A percentile compares a stretch with the other conserved stretches of the same genome.
These are phyloP conservation scores for Clavaria fumosa DNA, from an alignment of 768 basidiomycete species.

Conservation along the genomic window DNA sequence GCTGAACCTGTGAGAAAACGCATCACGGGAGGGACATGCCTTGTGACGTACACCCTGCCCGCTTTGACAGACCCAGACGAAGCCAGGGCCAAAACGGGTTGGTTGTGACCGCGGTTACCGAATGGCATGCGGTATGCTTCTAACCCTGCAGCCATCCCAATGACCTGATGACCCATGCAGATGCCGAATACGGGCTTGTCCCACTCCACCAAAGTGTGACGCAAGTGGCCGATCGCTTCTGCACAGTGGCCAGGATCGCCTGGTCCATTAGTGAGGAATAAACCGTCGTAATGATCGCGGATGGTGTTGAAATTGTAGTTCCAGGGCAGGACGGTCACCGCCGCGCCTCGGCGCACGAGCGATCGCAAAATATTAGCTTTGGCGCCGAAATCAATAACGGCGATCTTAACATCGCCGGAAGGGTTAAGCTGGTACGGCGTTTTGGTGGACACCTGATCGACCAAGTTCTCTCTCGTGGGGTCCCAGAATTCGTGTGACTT, in stretches of 20 bases:
- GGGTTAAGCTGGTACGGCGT: conserved; percentile 76
- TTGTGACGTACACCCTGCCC: conserved; percentile 94
- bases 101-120: conserved; percentile 99
- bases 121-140: conserved; percentile 98
- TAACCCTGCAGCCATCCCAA: conserved; percentile 92
- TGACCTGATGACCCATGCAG: conserved; percentile 98
- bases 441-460: conserved; percentile 85
- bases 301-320: conserved; percentile 91
- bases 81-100: conserved; percentile 93
- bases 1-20: not conserved
- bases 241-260: conserved; percentile 86
- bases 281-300: conserved; percentile 81
- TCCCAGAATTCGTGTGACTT: conserved; percentile 74
- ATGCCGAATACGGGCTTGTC: conserved; percentile 91
- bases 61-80: conserved; percentile 86
- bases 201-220: conserved; percentile 80
- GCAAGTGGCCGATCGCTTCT: conserved; percentile 67
- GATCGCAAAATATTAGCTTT: conserved; percentile 96
- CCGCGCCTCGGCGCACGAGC: conserved; percentile 78
- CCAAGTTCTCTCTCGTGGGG: conserved; percentile 81
- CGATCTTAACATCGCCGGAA: conserved; percentile 76
- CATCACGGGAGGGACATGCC: conserved; percentile 27
- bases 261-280: conserved; percentile 94
- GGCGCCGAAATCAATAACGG: conserved; percentile 91
- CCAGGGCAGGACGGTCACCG: conserved; percentile 95